phyloP scores from a whole-genome alignment of 2,329 filamentous ascomycete genomes.

The Pyrenochaeta sp. region DNA sequence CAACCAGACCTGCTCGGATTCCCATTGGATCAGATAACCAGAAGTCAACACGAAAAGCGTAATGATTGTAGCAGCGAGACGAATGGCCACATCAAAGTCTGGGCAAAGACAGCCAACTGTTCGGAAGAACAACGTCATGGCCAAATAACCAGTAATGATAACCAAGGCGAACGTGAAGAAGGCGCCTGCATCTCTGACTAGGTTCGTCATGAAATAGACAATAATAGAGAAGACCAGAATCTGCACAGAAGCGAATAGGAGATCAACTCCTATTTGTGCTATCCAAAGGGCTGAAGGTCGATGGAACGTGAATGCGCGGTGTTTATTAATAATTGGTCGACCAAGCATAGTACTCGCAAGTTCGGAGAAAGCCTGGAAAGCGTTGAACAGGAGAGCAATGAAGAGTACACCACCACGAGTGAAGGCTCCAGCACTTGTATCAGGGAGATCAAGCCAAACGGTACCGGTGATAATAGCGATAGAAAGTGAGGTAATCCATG shows the following conservation, averaged over 20 bases:
- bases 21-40: conserved; percentile 84
- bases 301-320: conserved; percentile 83
- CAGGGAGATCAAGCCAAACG: conserved; percentile 74
- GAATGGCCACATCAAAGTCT: conserved; percentile 86
- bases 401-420: conserved; percentile 84
- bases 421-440: conserved; percentile 73
- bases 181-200: conserved; percentile 53
- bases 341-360: conserved; percentile 77
- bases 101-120: conserved; percentile 71
- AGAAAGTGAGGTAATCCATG: conserved; percentile 74
- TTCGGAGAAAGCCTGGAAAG: conserved; percentile 85
- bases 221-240: conserved; percentile 62
- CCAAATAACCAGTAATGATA: conserved; percentile 51
- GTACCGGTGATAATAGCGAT: conserved; percentile 82
- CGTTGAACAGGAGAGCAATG: conserved; percentile 81
- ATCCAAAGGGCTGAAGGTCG: conserved; percentile 83
- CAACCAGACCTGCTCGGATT: conserved; percentile 78
- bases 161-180: conserved; percentile 60
- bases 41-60: conserved; percentile 82
- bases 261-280: conserved; percentile 81
- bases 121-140: conserved; percentile 56
- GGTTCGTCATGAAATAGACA: conserved; percentile 59
- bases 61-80: conserved; percentile 78
- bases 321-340: conserved; percentile 81
- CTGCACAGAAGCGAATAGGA: conserved; percentile 73